Conservation (phyloP, 2,329 filamentous ascomycete species). For the Aspergillus latus region DNA sequence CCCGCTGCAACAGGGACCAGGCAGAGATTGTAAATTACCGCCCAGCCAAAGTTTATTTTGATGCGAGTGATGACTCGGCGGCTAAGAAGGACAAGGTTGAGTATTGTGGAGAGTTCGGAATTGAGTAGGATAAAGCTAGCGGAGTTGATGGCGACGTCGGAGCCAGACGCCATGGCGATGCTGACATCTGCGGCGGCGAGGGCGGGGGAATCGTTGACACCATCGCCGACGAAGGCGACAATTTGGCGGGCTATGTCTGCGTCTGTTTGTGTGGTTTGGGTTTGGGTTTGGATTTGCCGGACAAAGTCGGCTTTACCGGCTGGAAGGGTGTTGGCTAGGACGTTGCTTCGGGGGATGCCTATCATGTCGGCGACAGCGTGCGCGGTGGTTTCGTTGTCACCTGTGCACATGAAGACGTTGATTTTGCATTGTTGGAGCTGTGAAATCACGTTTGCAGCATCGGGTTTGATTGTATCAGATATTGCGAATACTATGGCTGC, state of each 20-base stretch:
- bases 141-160: conserved; percentile 78
- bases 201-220: conserved; percentile 82
- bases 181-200: conserved; percentile 78
- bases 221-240: conserved; percentile 82
- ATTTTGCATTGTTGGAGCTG: conserved; percentile 65
- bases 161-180: conserved; percentile 77
- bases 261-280: neutral
- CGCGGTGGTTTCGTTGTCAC: conserved; percentile 85
- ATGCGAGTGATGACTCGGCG: conserved; percentile 72
- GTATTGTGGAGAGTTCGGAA: conserved; percentile 66
- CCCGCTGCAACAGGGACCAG: conserved; percentile 81
- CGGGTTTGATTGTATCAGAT: conserved; percentile 75
- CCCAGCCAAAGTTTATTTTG: conserved; percentile 84
- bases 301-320: conserved; percentile 65
- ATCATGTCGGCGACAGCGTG: conserved; percentile 72
- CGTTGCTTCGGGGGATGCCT: conserved; percentile 71
- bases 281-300: conserved; percentile 34
- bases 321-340: conserved; percentile 84
- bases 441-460: conserved; percentile 64
- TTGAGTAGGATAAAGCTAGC: conserved; percentile 79
- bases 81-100: conserved; percentile 72
- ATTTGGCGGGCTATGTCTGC: conserved; percentile 47
- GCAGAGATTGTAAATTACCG: conserved; percentile 74
- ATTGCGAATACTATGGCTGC: conserved; percentile 71
- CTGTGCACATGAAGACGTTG: conserved; percentile 87